Conservation (phyloP, 805 yeast genomes). For the Candida railenensis region DNA sequence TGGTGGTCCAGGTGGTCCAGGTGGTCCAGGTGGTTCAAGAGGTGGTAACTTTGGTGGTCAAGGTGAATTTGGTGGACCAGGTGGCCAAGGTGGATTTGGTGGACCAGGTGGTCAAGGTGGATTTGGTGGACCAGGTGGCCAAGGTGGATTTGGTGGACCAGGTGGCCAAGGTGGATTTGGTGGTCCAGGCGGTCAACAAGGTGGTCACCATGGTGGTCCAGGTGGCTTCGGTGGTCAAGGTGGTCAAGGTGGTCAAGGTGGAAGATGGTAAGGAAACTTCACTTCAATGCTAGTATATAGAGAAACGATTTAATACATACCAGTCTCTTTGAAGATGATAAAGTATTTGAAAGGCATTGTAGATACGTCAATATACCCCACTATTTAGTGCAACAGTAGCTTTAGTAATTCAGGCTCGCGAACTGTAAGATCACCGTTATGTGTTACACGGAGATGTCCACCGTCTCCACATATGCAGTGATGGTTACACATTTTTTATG, state of each 20-base stretch:
- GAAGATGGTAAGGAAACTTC: not conserved
- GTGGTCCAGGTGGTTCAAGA: slow-evolving; percentile 3
- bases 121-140: slow-evolving; percentile 1
- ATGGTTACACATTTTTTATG: no score
- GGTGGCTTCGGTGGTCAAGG: slow-evolving; percentile 6
- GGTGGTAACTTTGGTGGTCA: slow-evolving; percentile 6
- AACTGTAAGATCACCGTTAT: no score
- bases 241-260: slow-evolving; percentile 11
- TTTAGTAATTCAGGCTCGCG: no score
- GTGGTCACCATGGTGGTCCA: slow-evolving; percentile 2
- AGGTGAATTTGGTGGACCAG: slow-evolving; percentile 11
- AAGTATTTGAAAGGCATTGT: no score
- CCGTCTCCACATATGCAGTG: no score
- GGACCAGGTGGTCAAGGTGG: slow-evolving; percentile 12
- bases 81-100: slow-evolving; percentile 13
- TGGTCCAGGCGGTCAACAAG: slow-evolving; percentile 8
- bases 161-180: slow-evolving; percentile 13
- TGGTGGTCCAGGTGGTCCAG: slow-evolving; percentile 6
- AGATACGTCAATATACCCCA: no score
- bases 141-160: slow-evolving; percentile 8
- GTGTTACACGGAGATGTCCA: no score
- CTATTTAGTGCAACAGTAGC: no score
- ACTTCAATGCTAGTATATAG: no score
- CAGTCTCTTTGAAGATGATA: no score
- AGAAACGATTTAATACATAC: no score